Conservation (phyloP, 805 yeast genomes). For the Yamadazyma scolyti region DNA sequence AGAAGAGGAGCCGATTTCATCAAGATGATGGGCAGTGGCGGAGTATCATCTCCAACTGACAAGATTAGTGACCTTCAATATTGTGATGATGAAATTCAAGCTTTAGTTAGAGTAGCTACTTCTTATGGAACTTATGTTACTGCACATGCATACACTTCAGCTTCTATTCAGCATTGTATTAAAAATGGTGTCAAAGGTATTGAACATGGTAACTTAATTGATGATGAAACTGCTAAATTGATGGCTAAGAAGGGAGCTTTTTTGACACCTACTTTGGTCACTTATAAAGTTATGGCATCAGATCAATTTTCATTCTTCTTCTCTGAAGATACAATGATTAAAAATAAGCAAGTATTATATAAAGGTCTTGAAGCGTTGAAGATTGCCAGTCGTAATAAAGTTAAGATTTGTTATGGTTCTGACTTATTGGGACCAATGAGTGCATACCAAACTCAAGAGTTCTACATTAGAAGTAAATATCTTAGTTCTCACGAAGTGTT, state of each 20-base stretch:
- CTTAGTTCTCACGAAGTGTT: conserved; percentile 19
- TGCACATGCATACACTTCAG: conserved; percentile 23
- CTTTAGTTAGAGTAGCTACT: conserved; percentile 20
- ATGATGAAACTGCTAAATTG: conserved; percentile 20
- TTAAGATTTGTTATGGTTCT: conserved; percentile 21
- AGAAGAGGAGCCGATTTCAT: conserved; percentile 21
- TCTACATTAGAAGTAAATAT: conserved; percentile 18
- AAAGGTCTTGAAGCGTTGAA: conserved; percentile 16
- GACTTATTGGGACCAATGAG: conserved; percentile 20
- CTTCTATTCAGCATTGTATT: conserved; percentile 17
- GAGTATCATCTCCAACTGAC: conserved; percentile 25
- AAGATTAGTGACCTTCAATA: conserved; percentile 19
- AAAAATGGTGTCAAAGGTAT: conserved; percentile 22
- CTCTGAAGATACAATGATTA: conserved; percentile 12
- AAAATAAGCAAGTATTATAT: conserved; percentile 16
- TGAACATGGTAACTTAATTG: conserved; percentile 25
- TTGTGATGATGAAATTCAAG: conserved; percentile 20
- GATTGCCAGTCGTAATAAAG: conserved; percentile 17
- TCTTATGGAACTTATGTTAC: conserved; percentile 22
- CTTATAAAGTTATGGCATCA: conserved; percentile 24
- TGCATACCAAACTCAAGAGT: conserved; percentile 23
- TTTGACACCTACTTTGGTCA: conserved; percentile 22
- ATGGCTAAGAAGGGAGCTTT: conserved; percentile 18
- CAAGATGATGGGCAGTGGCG: conserved; percentile 26
- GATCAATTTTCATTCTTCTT: conserved; percentile 18